phyloP scores from a whole-genome alignment of 257 asterid genomes.

The Plantago major region DNA sequence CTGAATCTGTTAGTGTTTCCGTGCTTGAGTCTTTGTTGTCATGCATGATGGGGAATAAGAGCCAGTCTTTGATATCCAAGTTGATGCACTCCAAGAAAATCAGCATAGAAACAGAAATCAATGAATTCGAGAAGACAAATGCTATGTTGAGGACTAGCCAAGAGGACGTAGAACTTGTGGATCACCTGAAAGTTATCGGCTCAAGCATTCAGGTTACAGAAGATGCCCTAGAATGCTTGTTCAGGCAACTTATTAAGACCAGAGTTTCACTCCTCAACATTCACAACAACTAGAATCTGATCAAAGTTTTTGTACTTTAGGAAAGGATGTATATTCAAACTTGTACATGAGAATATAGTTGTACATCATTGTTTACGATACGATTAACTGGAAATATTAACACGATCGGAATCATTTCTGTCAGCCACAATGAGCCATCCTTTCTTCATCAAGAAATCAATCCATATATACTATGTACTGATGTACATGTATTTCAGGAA shows the following conservation, averaged over 20 bases:
- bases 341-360: constrained; percentile 1
- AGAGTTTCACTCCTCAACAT: constrained; percentile 39
- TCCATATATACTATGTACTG: no score
- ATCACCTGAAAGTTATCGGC: constrained; percentile 28
- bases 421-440: no score
- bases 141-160: constrained; percentile 15
- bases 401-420: no score
- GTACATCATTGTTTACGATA: no score
- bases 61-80: background rate
- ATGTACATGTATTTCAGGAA: no score
- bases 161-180: constrained; percentile 10
- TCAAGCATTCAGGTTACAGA: constrained; percentile 27
- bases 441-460: no score
- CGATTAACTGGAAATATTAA: no score
- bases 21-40: constrained; percentile 18
- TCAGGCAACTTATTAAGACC: constrained; percentile 32
- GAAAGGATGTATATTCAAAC: background rate
- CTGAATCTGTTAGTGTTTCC: constrained; percentile 11
- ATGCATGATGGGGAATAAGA: background rate
- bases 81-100: background rate
- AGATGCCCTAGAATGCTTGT: constrained; percentile 25
- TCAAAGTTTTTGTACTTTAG: constrained; percentile 13
- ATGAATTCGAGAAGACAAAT: no score
- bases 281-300: constrained; percentile 19
- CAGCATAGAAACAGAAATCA: background rate